Base-by-base conservation (phyloP, 2,329 filamentous ascomycete genomes). In the Alternaria angustiovoidea region DNA sequence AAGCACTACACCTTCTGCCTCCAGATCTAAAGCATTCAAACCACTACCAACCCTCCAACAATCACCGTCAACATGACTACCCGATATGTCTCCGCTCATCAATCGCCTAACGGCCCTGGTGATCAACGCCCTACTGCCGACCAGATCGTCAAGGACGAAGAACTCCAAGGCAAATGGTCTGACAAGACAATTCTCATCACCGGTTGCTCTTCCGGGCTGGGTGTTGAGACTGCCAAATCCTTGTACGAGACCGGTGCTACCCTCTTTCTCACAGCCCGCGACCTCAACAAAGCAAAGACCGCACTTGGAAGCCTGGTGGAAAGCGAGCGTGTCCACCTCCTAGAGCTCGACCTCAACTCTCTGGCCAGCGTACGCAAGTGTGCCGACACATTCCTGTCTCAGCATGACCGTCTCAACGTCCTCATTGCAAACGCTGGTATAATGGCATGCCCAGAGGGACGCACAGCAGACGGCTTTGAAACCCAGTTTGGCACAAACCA, bases 401-500 rank as follows among this genome's bases (percentile, higher is more conserved):
- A 62, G 47, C 43, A 59, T 22, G 57, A 61, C 20, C 63, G 61
- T 12, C 54, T 73, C 16, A 64, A 72, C 44, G 57, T 64, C 41
- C 53, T 73, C 26, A 59, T 67, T 47, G 56, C 60, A 51, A 72
- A 71, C 26, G 66, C 69, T 2, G 67, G 69, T 5, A 54, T 74
- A 20, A 73, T 73, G 71, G 70, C 64, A 4, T 64, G 52, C 1
- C 69, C 71, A 4, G 66, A 70, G 43, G 54, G 61, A 38, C 57
- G 52, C 16, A 74, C 68, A 4, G 54, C 18, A 11, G 71, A 75
- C 39, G 83, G 82, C 24, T 81, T 66, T 39, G 85, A 88, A 64
- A 69, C 70, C 0, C 84, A 87, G 57, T 83, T 87, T 59, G 85
- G 80, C 34, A 82, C 79, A 7, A 87, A 87, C 68, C 81, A 87